These are phyloP conservation scores for Scutellaria minor DNA, from an alignment of 257 asterid species.

Conservation along the genomic window DNA sequence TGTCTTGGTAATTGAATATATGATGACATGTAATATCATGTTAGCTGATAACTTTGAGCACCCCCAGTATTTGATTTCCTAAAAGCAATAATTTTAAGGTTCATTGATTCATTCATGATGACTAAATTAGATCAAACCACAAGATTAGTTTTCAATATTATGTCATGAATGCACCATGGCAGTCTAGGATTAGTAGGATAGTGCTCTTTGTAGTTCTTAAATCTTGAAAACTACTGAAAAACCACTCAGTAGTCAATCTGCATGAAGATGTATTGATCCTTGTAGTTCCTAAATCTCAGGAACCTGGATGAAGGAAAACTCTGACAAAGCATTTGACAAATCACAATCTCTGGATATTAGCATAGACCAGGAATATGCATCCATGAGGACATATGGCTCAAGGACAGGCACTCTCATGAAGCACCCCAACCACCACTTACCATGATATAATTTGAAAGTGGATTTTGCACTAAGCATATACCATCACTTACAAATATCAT, in stretches of 20 bases:
- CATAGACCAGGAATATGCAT: conserved; percentile 1
- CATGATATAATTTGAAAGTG: conserved; percentile 11
- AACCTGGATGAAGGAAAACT: too few relatives aligned
- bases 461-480: conserved; percentile 5
- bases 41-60: conserved; percentile 9
- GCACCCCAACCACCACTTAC: not conserved
- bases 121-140: conserved; percentile 13
- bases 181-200: not conserved
- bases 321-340: not conserved
- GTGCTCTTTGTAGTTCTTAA: conserved; percentile 1
- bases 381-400: not conserved
- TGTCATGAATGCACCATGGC: not conserved
- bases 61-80: conserved; percentile 3
- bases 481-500: not conserved
- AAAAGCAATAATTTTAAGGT: conserved; percentile 6
- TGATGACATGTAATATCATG: conserved; percentile 11
- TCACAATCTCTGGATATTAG: not conserved
- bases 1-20: not conserved
- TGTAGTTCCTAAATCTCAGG: not conserved
- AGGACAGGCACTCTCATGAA: conserved; percentile 22
- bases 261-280: not conserved
- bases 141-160: not conserved
- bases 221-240: not conserved
- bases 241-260: conserved; percentile 3
- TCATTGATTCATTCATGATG: conserved; percentile 13